These are phyloP conservation scores for Colletotrichum cuscutae DNA, from an alignment of 2,329 filamentous ascomycete species.

Conservation along the genomic window DNA sequence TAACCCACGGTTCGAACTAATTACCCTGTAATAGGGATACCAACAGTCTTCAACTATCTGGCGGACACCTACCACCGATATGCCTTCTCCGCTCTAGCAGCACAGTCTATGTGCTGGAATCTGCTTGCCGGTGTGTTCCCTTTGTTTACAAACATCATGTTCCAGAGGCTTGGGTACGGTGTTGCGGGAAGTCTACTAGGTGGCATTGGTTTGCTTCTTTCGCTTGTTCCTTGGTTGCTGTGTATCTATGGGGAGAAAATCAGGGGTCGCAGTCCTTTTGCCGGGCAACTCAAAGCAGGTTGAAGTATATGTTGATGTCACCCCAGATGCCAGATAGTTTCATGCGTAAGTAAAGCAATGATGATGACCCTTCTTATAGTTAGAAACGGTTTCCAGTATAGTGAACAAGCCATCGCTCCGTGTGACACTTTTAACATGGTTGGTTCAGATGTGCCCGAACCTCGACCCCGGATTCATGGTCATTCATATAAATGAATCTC, in stretches of 20 bases:
- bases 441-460: too few species aligned
- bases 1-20: too few species aligned
- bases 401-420: too few species aligned
- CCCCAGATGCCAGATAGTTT: neutral
- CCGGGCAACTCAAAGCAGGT: constrained; percentile 41
- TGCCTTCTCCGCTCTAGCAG: constrained; percentile 73
- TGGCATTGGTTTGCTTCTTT: constrained; percentile 61
- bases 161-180: constrained; percentile 65
- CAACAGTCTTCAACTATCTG: constrained; percentile 77
- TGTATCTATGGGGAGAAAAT: constrained; percentile 73
- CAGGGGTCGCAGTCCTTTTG: constrained; percentile 70
- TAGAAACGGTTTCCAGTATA: too few species aligned
- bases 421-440: too few species aligned
- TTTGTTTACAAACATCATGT: constrained; percentile 59
- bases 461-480: too few species aligned
- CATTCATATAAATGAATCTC: too few species aligned
- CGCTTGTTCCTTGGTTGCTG: constrained; percentile 74
- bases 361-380: too few species aligned
- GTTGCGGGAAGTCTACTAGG: constrained; percentile 73
- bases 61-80: constrained; percentile 75
- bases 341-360: neutral
- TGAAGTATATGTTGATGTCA: neutral
- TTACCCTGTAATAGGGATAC: too few species aligned
- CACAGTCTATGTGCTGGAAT: constrained; percentile 75
- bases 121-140: constrained; percentile 73